Evolutionary conservation across 495 filamentous ascomycete species (phyloP), one percentile per base, ranked within the genome.

Genomic region (Gamarada debralockiae): DNA sequence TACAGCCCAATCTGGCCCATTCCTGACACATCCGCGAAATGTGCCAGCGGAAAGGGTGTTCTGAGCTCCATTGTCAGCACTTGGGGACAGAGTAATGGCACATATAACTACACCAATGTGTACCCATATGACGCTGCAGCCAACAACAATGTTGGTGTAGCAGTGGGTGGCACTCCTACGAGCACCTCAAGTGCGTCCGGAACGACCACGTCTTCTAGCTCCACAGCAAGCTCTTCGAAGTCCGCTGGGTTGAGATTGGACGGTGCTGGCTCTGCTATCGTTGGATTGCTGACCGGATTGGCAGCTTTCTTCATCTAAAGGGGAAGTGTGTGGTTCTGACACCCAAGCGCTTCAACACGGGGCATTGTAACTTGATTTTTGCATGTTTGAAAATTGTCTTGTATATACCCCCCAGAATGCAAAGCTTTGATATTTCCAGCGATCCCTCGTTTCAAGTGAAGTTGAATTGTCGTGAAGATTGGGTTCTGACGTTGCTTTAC

Each of bases 21-120:
- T n/a, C 44, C 44, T 17, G 25, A 48, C n/a, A 48, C 44, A 10
- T 8, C 13, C 13, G 44, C 44, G 8, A 48, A 31, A 21, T 48
- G 44, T 22, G 44, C 44, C 15, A 15, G 7, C 20, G 44, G 44
- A 29, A 25, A n/a, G 23, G 44, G 44, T 20, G 44, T 48, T n/a
- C 24, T 48, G 44, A 13, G 14, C 9, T 48, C 44, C 3, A 34
- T 48, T 34, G 44, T 21, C 3, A 18, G 2, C 22, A 48, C 44
- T 22, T 48, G 44, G 44, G 44, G 44, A 14, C 3, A 34, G 14
- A 48, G 24, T 22, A 17, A 15, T 34, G 44, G 44, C 21, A 3
- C 44, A 13, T 3, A 31, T 10, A 48, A 48, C 44, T 48, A 48
- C 24, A 48, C 24, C 24, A 34, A 29, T 22, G 13, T 21, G 14